A percentile compares a stretch with the other conserved stretches of the same genome.
These are phyloP conservation scores for Phytopythium aichiense DNA, from an alignment of 352 stramenopile species.

Conservation along the genomic window DNA sequence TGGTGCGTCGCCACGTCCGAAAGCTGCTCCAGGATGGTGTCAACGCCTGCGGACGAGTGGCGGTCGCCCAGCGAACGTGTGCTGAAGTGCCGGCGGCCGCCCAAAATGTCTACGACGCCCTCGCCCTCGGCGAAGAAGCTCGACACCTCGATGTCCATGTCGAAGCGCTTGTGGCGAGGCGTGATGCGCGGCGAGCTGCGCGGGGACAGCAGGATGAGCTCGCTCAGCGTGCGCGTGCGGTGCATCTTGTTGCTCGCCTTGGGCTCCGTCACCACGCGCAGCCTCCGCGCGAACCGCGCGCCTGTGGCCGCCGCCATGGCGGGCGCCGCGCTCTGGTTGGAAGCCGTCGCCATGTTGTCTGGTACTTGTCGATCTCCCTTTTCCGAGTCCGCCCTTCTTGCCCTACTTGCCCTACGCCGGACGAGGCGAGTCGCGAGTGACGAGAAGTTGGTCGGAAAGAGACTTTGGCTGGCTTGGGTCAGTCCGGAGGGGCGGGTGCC, in stretches of 20 bases:
- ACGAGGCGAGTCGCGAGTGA: neutral
- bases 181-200: conserved; percentile 53
- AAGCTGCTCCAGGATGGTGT: conserved; percentile 13
- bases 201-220: conserved; percentile 73
- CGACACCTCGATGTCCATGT: conserved; percentile 85
- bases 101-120: conserved; percentile 60
- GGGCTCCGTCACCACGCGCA: conserved; percentile 81
- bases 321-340: conserved; percentile 4
- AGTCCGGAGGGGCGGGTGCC: conserved; percentile 6
- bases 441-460: neutral
- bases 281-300: conserved; percentile 48
- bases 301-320: conserved; percentile 11
- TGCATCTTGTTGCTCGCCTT: conserved; percentile 86
- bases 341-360: conserved; percentile 2
- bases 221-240: conserved; percentile 66
- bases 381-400: neutral
- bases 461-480: neutral
- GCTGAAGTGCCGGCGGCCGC: conserved; percentile 14
- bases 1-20: conserved; percentile 6
- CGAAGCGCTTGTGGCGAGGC: conserved; percentile 61
- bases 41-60: conserved; percentile 17
- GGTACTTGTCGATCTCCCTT: neutral
- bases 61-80: conserved; percentile 15
- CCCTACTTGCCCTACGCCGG: neutral
- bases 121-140: conserved; percentile 66